phyloP scores from a whole-genome alignment of 2,329 filamentous ascomycete species.

The Ceratocystis variospora region DNA sequence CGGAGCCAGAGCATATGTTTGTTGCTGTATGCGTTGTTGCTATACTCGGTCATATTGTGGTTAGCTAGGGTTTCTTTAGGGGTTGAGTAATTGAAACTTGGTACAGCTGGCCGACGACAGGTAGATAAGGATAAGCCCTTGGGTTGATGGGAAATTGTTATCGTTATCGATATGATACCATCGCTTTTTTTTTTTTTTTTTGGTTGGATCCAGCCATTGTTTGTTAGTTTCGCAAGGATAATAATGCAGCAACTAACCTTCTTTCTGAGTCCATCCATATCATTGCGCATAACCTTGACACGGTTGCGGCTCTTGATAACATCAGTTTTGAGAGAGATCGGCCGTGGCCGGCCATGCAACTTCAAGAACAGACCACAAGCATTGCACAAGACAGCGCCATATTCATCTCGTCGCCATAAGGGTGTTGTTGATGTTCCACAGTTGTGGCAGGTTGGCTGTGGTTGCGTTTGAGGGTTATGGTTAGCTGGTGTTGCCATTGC shows the following conservation, averaged over 20 bases:
- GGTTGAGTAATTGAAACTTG: not conserved
- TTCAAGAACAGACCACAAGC: constrained; percentile 96
- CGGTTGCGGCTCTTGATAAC: constrained; percentile 99
- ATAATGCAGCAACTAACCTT: constrained; percentile 43
- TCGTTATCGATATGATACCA: constrained; percentile 14
- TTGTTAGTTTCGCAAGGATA: not conserved
- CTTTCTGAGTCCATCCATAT: constrained; percentile 43
- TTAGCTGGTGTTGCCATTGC: constrained; percentile 35
- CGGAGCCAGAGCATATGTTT: constrained; percentile 14
- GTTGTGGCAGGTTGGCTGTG: constrained; percentile 86
- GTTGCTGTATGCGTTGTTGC: constrained; percentile 18
- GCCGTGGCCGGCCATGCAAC: constrained; percentile 81
- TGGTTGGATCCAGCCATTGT: not conserved
- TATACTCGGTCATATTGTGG: not conserved
- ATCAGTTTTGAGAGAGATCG: constrained; percentile 95
- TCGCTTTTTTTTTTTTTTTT: not conserved
- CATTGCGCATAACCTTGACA: constrained; percentile 73
- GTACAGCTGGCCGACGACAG: not conserved
- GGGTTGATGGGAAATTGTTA: constrained; percentile 3
- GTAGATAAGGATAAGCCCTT: constrained; percentile 8
- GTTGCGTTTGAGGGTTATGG: constrained; percentile 46
- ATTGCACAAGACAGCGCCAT: constrained; percentile 92
- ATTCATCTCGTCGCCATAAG: constrained; percentile 93
- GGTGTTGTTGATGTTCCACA: constrained; percentile 92
- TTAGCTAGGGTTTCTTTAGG: not conserved